Percentiles rank a stretch among this genome's conserved stretches.
Evolutionary conservation across 352 stramenopile species (phyloP).

Genomic region (Pythium brachiatum): DNA sequence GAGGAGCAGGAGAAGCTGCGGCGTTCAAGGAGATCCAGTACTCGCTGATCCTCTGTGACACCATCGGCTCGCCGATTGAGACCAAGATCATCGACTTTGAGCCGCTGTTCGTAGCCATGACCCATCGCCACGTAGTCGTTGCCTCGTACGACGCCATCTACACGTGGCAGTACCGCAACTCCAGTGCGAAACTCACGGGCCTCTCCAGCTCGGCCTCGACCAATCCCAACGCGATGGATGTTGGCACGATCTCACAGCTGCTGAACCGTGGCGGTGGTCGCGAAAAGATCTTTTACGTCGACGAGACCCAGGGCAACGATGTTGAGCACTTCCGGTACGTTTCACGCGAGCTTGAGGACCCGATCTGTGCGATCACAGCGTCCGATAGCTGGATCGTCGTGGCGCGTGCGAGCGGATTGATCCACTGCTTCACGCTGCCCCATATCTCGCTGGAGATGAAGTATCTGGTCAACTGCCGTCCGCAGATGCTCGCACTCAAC

Average conservation of each 20-base stretch:
- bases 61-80: slow-evolving; percentile 80
- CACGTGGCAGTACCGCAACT: slow-evolving; percentile 92
- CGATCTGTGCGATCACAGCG: slow-evolving; percentile 84
- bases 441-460: slow-evolving; percentile 92
- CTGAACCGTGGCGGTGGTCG: slow-evolving; percentile 62
- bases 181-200: slow-evolving; percentile 70
- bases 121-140: slow-evolving; percentile 74
- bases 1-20: neutral
- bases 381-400: slow-evolving; percentile 86
- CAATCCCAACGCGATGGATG: slow-evolving; percentile 42
- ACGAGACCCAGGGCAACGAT: slow-evolving; percentile 77
- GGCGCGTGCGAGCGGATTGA: slow-evolving; percentile 71
- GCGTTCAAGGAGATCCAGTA: slow-evolving; percentile 74
- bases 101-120: slow-evolving; percentile 87
- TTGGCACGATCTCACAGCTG: slow-evolving; percentile 63
- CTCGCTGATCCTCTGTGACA: slow-evolving; percentile 85
- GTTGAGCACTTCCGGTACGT: slow-evolving; percentile 72
- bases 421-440: slow-evolving; percentile 90
- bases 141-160: slow-evolving; percentile 86
- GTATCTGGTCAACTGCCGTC: slow-evolving; percentile 79
- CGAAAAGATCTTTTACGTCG: slow-evolving; percentile 91
- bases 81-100: slow-evolving; percentile 85
- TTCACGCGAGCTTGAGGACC: slow-evolving; percentile 68
- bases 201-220: slow-evolving; percentile 32
- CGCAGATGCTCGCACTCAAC: slow-evolving; percentile 86